Percentiles rank a stretch among this genome's conserved stretches.
Evolutionary conservation across 345 rosid genomes (phyloP).

Genomic region (Physaria fendleri): DNA sequence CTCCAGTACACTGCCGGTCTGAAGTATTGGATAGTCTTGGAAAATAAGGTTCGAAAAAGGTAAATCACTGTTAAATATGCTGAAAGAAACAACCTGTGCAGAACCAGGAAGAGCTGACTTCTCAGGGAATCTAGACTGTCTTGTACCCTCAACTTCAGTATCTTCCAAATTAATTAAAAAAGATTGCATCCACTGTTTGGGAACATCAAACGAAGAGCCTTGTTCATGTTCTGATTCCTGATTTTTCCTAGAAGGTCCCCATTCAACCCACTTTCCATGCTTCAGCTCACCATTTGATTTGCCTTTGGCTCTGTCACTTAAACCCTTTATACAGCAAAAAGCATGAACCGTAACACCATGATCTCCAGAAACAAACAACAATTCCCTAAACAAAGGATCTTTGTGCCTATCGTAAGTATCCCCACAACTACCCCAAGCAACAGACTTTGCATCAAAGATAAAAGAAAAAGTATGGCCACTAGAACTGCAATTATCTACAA

Average conservation of each 20-base stretch:
- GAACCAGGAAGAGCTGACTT: slow-evolving; percentile 60
- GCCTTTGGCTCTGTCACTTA: slow-evolving; percentile 22
- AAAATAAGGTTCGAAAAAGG: slow-evolving; percentile 39
- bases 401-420: slow-evolving; percentile 58
- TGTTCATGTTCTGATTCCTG: slow-evolving; percentile 29
- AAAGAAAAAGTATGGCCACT: slow-evolving; percentile 39
- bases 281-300: slow-evolving; percentile 37
- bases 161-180: slow-evolving; percentile 59
- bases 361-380: slow-evolving; percentile 69
- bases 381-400: slow-evolving; percentile 61
- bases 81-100: slow-evolving; percentile 80
- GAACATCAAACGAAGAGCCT: slow-evolving; percentile 31
- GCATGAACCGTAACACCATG: slow-evolving; percentile 79
- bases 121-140: slow-evolving; percentile 64
- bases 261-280: slow-evolving; percentile 82
- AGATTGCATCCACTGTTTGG: slow-evolving; percentile 76
- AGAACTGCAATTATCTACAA: slow-evolving; percentile 31
- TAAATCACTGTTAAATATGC: slow-evolving; percentile 43
- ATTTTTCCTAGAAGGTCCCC: slow-evolving; percentile 64
- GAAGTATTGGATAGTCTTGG: slow-evolving; percentile 22
- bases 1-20: slow-evolving; percentile 26
- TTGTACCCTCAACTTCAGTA: slow-evolving; percentile 45
- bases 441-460: slow-evolving; percentile 64
- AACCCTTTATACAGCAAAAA: slow-evolving; percentile 43
- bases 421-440: slow-evolving; percentile 89